Base-by-base conservation (phyloP, 2,329 filamentous ascomycete genomes). In the Trichocomaceae sp. region DNA sequence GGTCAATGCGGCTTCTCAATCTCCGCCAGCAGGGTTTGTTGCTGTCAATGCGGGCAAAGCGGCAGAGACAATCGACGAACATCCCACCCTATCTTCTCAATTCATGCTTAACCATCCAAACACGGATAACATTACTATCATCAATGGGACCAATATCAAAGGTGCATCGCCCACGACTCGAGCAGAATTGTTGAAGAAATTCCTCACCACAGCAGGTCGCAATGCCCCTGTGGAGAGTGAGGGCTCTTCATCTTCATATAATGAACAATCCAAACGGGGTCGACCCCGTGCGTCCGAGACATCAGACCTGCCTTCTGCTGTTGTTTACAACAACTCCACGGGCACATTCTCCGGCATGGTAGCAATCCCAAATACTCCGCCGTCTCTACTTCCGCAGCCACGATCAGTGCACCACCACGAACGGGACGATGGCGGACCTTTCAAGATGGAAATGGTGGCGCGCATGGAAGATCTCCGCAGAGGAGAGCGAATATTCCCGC, bases 401-500 rank as follows among this genome's bases (percentile, higher is more conserved):
- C 77, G 79, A 47, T 67, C 73, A 29, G 70, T 72, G 50, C 70
- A 59, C 55, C 70, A 67, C 60, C 71, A 65, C 58, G 78, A 81
- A 47, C 77, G 79, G 57, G 80, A 82, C 53, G 80, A 83, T 55
- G 79, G 78, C 6, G 80, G 80, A 0, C 80, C 79, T 0, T 83
- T 77, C 70, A 83, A 83, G 58, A 69, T 80, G 6, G 77, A 88
- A 55, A 88, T 92, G 74, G 83, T 87, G 9, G 77, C 85, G 39
- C 83, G 84, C 56, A 88, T 92, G 72, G 90, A 95, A 62, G 83
- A 83, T 50, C 72, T 95, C 3, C 77, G 80, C 47, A 85, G 87
- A 47, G 88, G 88, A 3, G 86, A 90, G 53, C 76, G 82, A 5
- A 87, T 95, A 48, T 72, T 83, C n/a, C 90, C 90, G 9, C 88